Evolutionary conservation across 345 rosid species (phyloP), one percentile per base, ranked within the genome.

Genomic region (Citrus cavaleriei): DNA sequence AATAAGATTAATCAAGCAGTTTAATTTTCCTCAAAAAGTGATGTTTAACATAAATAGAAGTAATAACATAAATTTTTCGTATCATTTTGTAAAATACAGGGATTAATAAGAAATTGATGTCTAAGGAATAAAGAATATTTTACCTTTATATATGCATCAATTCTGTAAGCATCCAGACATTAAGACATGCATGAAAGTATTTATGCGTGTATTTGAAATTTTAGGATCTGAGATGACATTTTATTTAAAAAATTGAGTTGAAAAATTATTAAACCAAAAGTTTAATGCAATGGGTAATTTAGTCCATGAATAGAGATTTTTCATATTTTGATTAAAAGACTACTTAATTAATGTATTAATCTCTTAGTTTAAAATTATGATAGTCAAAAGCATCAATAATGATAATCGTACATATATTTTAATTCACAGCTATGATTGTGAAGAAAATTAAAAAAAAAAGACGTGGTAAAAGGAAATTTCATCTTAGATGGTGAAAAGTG

Each of bases 401-500:
- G 58, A 54, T 18, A 5, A 6, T 54, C 3, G 51, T 3, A 3
- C 16, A 54, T 5, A 7, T 22, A 22, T 7, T 59, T 59, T 7
- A 32, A 28, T 18, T 63, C 32, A 6, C 9, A 19, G 9, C 28
- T 14, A 49, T 70, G 13, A 70, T 46, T 51, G 35, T 18, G 13
- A 55, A 59, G 51, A 0, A 60, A 59, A 58, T 32, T 21, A 70
- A 42, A 42, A 42, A 46, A 12, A 12, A 32, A 30, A 30, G 4
- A 30, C 32, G 5, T 12, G 18, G 51, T 46, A 46, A 12, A 46
- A 46, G 51, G 74, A 74, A 70, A 77, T 70, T 73, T 72, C 79
- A 65, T 46, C 6, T 25, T 54, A 70, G 46, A 51, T 54, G 57
- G 63, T n/a, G 65, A 6, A 64, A 19, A 13, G 58, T 54, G 58